Evolutionary conservation across 2,329 filamentous ascomycete genomes (phyloP).

Genomic region (Westerdykella sp.): DNA sequence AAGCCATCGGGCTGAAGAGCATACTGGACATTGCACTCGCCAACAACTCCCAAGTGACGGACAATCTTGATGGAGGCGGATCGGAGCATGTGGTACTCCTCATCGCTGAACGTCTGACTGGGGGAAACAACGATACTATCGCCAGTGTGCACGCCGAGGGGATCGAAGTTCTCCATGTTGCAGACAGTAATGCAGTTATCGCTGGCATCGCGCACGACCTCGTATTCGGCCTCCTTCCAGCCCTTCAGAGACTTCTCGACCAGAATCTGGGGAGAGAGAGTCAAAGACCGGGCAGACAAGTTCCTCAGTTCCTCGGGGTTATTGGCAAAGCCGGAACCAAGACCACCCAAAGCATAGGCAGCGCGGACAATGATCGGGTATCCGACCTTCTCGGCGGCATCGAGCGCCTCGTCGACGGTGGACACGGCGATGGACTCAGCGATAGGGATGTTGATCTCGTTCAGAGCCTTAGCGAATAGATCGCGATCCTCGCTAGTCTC

Average conservation of each 20-base stretch:
- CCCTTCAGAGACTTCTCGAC: slow-evolving; percentile 98
- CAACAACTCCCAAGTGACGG: slow-evolving; percentile 90
- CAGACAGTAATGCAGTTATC: slow-evolving; percentile 99
- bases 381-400: slow-evolving; percentile 78
- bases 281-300: slow-evolving; percentile 85
- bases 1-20: slow-evolving; percentile 92
- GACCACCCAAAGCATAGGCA: slow-evolving; percentile 90
- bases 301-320: slow-evolving; percentile 91
- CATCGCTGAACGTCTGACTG: slow-evolving; percentile 92
- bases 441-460: slow-evolving; percentile 96
- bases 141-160: slow-evolving; percentile 93
- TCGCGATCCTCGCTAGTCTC: slow-evolving; percentile 95
- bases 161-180: slow-evolving; percentile 99
- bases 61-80: slow-evolving; percentile 98
- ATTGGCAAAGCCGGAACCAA: slow-evolving; percentile 93
- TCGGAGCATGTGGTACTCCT: slow-evolving; percentile 99
- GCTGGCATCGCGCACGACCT: slow-evolving; percentile 91
- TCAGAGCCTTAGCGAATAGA: slow-evolving; percentile 88
- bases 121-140: slow-evolving; percentile 98
- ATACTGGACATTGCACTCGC: slow-evolving; percentile 98
- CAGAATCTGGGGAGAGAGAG: slow-evolving; percentile 89
- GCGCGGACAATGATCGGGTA: slow-evolving; percentile 98
- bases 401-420: slow-evolving; percentile 85
- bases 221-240: slow-evolving; percentile 99
- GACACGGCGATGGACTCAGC: slow-evolving; percentile 90